Base-by-base conservation (phyloP, 768 basidiomycete genomes). In the Kwoniella sp. region DNA sequence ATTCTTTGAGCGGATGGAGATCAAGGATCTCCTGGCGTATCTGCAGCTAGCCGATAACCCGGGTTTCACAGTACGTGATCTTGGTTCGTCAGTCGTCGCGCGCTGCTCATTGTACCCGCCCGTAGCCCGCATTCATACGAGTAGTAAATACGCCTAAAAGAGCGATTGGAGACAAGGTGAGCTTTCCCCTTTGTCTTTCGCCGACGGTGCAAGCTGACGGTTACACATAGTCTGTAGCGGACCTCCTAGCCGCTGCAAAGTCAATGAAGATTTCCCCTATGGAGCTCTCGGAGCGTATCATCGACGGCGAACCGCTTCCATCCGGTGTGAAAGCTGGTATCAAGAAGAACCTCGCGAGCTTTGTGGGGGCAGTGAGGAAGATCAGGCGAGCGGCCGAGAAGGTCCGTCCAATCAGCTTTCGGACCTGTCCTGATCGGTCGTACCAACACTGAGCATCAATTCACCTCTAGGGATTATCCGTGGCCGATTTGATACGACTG, bases 1-100 rank as follows among this genome's bases (percentile, higher is more conserved):
- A 74, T 93, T 93, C 84, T 93, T 93, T 71, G 90, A 93, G 68
- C 86, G 91, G 20, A 76, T 86, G 73, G 92, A 93, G 57, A 85
- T 93, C 74, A 92, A 92, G 81, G 90, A 92, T 78, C 61, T 92
- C 12, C 81, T 93, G 29, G 88, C 89, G 1, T 93, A 93, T 73
- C 83, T 94, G 2, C 92, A 93, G 75, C 82, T 94, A 2, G 83
- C 89, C 1, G 91, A 92, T 69, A 93, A 93, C 54, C 77, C 76
- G 5, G 70, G 73, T 55, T 82, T 80, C 45, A 68, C 71, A 5
- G 77, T 78, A 20, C 22, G 8, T 45, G 11, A 9, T 17, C 41
- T 9, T 20, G 13, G 9, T 41, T 57, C 15, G n/a, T n/a, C 38
- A 1, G 22, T 0, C 22, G 26, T 11, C 17, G 2, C 11, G 9